These are phyloP conservation scores for Phialophora verrucosa DNA, from an alignment of 2,329 filamentous ascomycete genomes.

Conservation along the genomic window DNA sequence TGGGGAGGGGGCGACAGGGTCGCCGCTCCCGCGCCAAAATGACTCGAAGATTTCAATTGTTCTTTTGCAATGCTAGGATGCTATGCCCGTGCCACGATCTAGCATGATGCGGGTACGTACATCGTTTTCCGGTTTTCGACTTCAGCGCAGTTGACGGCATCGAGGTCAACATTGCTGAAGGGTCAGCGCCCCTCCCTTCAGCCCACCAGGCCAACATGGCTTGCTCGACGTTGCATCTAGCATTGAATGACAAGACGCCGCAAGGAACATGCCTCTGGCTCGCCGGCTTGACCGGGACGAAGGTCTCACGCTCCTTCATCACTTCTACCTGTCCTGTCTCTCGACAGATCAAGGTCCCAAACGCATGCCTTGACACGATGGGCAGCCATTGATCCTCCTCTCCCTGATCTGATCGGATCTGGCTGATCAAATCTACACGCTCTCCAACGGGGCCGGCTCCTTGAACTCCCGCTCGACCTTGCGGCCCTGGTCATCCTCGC, in stretches of 20 bases:
- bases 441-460: constrained; percentile 87
- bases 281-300: neutral
- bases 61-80: constrained; percentile 13
- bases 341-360: neutral
- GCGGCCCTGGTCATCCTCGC: constrained; percentile 93
- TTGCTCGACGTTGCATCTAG: neutral
- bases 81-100: constrained; percentile 1
- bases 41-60: neutral
- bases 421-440: constrained; percentile 57
- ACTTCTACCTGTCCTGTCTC: neutral
- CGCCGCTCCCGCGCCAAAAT: neutral
- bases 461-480: constrained; percentile 99
- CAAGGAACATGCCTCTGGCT: neutral
- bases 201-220: neutral
- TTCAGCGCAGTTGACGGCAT: constrained; percentile 1
- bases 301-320: neutral
- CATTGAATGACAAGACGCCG: neutral
- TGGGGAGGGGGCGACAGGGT: neutral
- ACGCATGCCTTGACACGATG: neutral
- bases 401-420: neutral
- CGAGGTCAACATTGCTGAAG: neutral
- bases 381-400: neutral
- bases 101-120: constrained; percentile 5
- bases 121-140: neutral
- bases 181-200: neutral